phyloP scores from a whole-genome alignment of 2,329 filamentous ascomycete species.

The Aspergillus sp. region DNA sequence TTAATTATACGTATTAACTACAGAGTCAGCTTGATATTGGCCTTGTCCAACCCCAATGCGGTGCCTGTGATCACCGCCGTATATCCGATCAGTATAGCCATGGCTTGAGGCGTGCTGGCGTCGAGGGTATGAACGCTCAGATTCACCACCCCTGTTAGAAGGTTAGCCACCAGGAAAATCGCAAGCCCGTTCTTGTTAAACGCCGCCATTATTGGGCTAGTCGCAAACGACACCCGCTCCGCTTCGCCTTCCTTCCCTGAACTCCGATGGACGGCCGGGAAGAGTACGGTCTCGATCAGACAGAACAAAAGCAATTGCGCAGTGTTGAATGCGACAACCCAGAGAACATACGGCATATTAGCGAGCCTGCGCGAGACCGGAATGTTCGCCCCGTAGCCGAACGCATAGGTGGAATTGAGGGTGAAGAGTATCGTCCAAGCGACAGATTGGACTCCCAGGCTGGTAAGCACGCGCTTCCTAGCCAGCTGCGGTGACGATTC shows the following conservation, averaged over 20 bases:
- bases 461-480: constrained; percentile 51
- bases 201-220: constrained; percentile 69
- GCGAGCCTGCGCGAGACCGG: constrained; percentile 79
- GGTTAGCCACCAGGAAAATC: constrained; percentile 77
- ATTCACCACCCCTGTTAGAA: constrained; percentile 83
- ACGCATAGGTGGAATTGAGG: constrained; percentile 56
- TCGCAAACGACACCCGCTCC: constrained; percentile 58
- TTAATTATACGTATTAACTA: constrained; percentile 4
- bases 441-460: constrained; percentile 54
- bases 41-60: constrained; percentile 42
- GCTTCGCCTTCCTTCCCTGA: constrained; percentile 47
- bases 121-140: constrained; percentile 75
- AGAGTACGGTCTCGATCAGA: constrained; percentile 66
- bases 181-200: constrained; percentile 83
- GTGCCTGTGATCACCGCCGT: constrained; percentile 56
- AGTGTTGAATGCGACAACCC: constrained; percentile 86
- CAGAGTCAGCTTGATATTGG: constrained; percentile 25
- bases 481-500: constrained; percentile 36
- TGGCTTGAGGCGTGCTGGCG: constrained; percentile 53
- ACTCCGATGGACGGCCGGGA: constrained; percentile 60
- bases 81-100: constrained; percentile 68
- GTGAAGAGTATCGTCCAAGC: constrained; percentile 64
- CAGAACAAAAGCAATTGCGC: constrained; percentile 73
- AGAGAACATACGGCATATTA: constrained; percentile 87
- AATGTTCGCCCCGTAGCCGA: constrained; percentile 56